These are phyloP conservation scores for Malassezia brasiliensis DNA, from an alignment of 1,284 basidiomycete species.

Conservation along the genomic window DNA sequence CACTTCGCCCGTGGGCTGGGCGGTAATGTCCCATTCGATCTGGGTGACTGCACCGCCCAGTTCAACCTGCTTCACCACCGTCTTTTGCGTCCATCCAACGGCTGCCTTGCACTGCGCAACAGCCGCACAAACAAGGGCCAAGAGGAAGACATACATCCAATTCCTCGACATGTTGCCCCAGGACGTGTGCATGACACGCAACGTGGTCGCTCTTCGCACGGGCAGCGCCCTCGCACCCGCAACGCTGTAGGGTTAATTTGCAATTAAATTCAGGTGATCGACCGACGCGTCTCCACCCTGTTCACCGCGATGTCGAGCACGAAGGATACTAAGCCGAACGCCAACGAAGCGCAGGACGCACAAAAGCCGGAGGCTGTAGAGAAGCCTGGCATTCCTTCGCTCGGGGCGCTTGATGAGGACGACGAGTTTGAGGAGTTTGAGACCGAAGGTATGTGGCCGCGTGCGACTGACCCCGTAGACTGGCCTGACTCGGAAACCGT, in stretches of 20 bases:
- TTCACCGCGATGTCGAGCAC: neutral
- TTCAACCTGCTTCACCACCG: constrained; percentile 24
- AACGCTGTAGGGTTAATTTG: neutral
- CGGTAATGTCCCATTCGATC: constrained; percentile 13
- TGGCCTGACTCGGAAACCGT: constrained; percentile 56
- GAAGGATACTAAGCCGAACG: constrained; percentile 1
- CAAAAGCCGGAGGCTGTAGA: neutral
- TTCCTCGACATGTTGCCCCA: no score
- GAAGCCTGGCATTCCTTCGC: constrained; percentile 23
- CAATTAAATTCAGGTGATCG: constrained; percentile 5
- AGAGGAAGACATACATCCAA: neutral
- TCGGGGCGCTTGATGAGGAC: constrained; percentile 46
- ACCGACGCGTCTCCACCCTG: neutral
- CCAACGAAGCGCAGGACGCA: neutral
- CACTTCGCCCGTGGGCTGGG: constrained; percentile 20
- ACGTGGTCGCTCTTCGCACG: constrained; percentile 3
- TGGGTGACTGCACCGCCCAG: constrained; percentile 30
- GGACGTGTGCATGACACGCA: neutral
- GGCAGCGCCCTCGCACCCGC: neutral
- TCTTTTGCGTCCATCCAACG: constrained; percentile 7
- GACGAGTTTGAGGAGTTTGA: constrained; percentile 48
- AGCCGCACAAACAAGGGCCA: neutral
- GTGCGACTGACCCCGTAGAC: neutral
- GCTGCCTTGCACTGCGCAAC: neutral
- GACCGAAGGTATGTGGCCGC: constrained; percentile 31